Evolutionary conservation across 495 filamentous ascomycete species (phyloP).

Genomic region (Hyaloscypha variabilis): DNA sequence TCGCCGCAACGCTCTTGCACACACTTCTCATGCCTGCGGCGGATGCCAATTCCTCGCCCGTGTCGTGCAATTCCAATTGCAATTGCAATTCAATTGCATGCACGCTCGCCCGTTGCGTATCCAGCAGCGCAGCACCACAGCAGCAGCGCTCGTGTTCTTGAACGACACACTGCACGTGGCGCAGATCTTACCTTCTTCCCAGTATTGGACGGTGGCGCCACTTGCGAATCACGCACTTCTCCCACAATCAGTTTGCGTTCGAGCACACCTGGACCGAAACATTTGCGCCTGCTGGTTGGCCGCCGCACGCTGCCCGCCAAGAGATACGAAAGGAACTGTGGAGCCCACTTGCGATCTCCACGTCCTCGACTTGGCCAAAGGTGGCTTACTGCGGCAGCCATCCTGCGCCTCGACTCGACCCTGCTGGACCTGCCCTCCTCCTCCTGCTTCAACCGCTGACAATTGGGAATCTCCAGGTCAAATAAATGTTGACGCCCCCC

Average conservation of each 20-base stretch:
- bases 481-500: not conserved
- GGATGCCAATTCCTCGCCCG: too few relatives aligned
- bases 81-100: not conserved
- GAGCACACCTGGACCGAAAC: too few relatives aligned
- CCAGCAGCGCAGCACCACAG: too few relatives aligned
- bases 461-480: not conserved
- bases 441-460: not conserved
- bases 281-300: not conserved
- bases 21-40: too few relatives aligned
- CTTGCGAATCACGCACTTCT: not conserved
- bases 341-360: not conserved
- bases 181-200: not conserved
- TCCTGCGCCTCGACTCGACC: not conserved
- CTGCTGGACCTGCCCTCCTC: too few relatives aligned
- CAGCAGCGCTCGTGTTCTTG: not conserved
- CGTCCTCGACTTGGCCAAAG: not conserved
- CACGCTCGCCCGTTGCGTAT: not conserved
- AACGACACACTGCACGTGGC: not conserved
- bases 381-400: not conserved
- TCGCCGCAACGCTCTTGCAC: too few relatives aligned
- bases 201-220: not conserved
- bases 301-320: not conserved
- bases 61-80: too few relatives aligned
- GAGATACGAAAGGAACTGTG: not conserved
- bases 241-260: not conserved